A percentile compares a stretch with the other conserved stretches of the same genome.
phyloP scores from a whole-genome alignment of 179 eudicot genomes.

The Gypsophila paniculata region DNA sequence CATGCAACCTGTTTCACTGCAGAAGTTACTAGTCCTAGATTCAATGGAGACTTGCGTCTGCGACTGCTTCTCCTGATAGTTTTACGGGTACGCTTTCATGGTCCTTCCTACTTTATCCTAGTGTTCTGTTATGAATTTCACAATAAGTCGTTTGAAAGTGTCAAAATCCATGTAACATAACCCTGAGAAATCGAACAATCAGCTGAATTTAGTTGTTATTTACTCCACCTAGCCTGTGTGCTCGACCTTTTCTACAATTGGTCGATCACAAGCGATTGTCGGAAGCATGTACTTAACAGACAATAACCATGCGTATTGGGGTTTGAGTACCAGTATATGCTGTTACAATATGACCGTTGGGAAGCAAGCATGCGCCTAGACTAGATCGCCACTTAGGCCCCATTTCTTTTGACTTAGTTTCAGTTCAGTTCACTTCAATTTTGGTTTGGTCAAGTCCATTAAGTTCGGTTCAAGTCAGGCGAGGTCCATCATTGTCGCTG shows the following conservation, averaged over 20 bases:
- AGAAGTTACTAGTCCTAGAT: slow-evolving; percentile 58
- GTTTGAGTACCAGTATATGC: not conserved
- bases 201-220: not conserved
- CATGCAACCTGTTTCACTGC: slow-evolving; percentile 49
- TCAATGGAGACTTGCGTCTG: slow-evolving; percentile 51
- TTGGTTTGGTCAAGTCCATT: no score
- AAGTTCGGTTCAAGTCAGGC: no score
- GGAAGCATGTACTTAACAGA: not conserved
- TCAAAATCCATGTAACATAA: no score
- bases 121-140: no score
- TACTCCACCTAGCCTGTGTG: not conserved
- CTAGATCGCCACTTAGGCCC: no score
- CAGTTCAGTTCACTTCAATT: no score
- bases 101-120: slow-evolving; percentile 4
- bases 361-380: not conserved
- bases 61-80: slow-evolving; percentile 53
- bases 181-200: not conserved
- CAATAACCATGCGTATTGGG: not conserved
- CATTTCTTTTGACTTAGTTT: no score
- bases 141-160: not conserved
- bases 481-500: no score
- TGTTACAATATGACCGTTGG: not conserved
- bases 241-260: not conserved
- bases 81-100: slow-evolving; percentile 39
- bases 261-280: not conserved